These are phyloP conservation scores for Citrullus amarus DNA, from an alignment of 306 rosid genomes.

Conservation along the genomic window DNA sequence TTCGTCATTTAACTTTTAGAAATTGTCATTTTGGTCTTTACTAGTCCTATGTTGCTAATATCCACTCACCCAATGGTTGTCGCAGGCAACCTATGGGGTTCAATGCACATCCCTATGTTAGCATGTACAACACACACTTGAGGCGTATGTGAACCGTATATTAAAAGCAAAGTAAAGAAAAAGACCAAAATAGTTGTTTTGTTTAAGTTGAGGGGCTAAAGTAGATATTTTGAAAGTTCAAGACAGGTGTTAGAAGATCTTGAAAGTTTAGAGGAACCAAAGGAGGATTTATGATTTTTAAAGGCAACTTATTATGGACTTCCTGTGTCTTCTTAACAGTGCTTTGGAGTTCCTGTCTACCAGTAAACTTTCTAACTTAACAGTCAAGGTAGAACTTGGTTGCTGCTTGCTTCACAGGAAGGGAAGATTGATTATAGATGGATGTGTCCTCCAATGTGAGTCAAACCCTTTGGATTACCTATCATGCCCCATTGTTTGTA, in stretches of 20 bases:
- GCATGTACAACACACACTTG: background rate
- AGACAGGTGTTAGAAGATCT: background rate
- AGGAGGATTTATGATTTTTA: background rate
- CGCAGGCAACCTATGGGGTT: background rate
- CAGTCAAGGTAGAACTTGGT: constrained; percentile 90
- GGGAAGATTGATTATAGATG: constrained; percentile 79
- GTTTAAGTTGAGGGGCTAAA: background rate
- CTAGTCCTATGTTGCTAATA: background rate
- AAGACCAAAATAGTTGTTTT: background rate
- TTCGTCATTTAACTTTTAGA: too few relatives aligned
- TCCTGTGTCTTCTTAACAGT: constrained; percentile 45
- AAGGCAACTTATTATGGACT: background rate
- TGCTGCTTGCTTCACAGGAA: constrained; percentile 87
- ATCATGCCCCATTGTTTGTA: constrained; percentile 80
- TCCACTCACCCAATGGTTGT: background rate
- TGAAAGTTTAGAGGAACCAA: background rate
- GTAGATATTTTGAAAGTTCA: background rate
- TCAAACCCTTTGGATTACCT: constrained; percentile 71
- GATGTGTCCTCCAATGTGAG: constrained; percentile 84
- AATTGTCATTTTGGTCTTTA: background rate
- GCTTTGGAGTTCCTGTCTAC: constrained; percentile 83
- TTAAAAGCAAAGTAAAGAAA: background rate
- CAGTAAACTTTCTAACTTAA: constrained; percentile 76
- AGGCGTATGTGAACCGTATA: background rate
- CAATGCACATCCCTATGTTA: background rate